phyloP scores from a whole-genome alignment of 495 filamentous ascomycete genomes.

The Pyrenula massariospora region DNA sequence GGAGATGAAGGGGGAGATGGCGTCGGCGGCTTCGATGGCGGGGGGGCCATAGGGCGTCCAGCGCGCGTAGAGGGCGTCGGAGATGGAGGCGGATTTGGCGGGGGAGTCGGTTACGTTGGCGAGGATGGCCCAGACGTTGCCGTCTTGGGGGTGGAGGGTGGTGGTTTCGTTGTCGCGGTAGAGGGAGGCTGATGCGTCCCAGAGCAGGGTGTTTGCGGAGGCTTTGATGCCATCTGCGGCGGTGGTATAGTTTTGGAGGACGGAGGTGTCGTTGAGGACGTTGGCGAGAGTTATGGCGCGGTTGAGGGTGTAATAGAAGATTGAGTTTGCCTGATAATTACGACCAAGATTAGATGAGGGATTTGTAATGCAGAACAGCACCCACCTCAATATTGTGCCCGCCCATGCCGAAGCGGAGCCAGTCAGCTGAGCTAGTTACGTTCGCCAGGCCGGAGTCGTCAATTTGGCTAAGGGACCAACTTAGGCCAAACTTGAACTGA shows the following conservation, averaged over 20 bases:
- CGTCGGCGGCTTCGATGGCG: conserved; percentile 38
- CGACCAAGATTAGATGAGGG: background rate
- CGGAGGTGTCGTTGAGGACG: conserved; percentile 12
- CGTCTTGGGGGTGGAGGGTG: conserved; percentile 33
- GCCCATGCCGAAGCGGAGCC: conserved; percentile 28
- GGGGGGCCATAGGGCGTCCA: conserved; percentile 46
- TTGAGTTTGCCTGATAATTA: conserved; percentile 23
- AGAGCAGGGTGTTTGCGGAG: conserved; percentile 20
- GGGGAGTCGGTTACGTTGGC: conserved; percentile 20
- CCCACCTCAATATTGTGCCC: conserved; percentile 13
- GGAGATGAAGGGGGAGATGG: conserved; percentile 45
- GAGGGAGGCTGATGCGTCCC: conserved; percentile 15
- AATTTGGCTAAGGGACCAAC: conserved; percentile 31
- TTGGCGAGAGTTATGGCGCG: conserved; percentile 15
- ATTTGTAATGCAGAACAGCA: background rate
- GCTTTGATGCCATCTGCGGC: conserved; percentile 12
- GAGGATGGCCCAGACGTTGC: conserved; percentile 32
- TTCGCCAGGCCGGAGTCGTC: conserved; percentile 34
- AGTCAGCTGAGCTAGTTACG: conserved; percentile 37
- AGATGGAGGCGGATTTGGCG: conserved; percentile 16
- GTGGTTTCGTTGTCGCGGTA: conserved; percentile 26
- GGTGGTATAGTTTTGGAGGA: conserved; percentile 8
- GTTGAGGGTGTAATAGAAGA: conserved; percentile 22
- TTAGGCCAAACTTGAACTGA: conserved; percentile 29
- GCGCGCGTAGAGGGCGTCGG: conserved; percentile 26